Base-by-base conservation (phyloP, 805 yeast genomes). In the Candida hispaniensis region DNA sequence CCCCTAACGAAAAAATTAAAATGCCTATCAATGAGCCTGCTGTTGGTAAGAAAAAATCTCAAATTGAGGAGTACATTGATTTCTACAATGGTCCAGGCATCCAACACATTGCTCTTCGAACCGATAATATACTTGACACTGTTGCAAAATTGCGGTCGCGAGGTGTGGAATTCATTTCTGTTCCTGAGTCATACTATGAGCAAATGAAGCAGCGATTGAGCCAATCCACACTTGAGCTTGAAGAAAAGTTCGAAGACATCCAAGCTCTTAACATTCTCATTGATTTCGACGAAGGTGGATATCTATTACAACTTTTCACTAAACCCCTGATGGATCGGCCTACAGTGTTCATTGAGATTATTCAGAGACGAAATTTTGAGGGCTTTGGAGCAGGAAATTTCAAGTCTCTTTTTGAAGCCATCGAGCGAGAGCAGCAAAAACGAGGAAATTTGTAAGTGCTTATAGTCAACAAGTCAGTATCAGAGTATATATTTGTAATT, bases 331-430 rank as follows among this genome's bases (percentile, higher is more conserved):
- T 69, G 42, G 86, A 76, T 48, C 63, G 93, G 22, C 94, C 94
- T 17, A 80, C 93, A 0, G 63, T 81, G 27, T 82, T 82, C 50
- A 60, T 82, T 44, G 94, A 82, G 53, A 67, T 82, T 14, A 82
- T 82, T 43, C 91, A 82, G 56, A 66, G 94, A 41, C 63, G 67
- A 46, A 77, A 79, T 48, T 86, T 79, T 51, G 67, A 75, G 41
- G 94, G 94, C 0, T 82, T 82, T 56, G 94, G 94, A 1, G 83
- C 83, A 32, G 94, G 94, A 2, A 82, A 85, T 42, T 82, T 82
- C 60, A 78, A 73, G 51, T 79, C 91, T 0, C 59, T 83, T 22
- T 82, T 79, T 50, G 86, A 81, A 50, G 71, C 79, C 5, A 73
- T 82, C 39, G 94, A 82, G 52, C 64, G 65, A n/a, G 86, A 80